Evolutionary conservation across 1,284 basidiomycete species (phyloP).

Genomic region (Boletellus dicymbophilus): DNA sequence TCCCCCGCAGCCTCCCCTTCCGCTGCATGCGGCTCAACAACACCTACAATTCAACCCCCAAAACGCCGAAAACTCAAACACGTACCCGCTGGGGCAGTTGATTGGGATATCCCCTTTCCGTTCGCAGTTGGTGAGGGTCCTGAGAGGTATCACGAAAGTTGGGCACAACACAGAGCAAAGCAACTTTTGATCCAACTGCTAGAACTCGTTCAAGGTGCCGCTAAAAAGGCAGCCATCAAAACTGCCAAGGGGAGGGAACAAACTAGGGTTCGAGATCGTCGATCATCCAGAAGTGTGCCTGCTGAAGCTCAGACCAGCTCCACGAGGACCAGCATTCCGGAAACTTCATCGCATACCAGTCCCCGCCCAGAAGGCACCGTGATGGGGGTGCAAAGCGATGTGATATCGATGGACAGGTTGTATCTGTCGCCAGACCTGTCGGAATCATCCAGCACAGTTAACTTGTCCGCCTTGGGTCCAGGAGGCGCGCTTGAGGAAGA

Average conservation of each 20-base stretch:
- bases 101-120: conserved; percentile 81
- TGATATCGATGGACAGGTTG: background rate
- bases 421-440: conserved; percentile 1
- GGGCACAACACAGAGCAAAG: conserved; percentile 63
- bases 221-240: conserved; percentile 51
- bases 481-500: conserved; percentile 4
- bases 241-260: conserved; percentile 25
- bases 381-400: background rate
- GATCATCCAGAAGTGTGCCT: conserved; percentile 16
- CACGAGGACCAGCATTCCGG: background rate
- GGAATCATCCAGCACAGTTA: background rate
- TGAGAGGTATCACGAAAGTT: conserved; percentile 53
- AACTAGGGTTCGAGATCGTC: background rate
- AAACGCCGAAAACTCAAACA: conserved; percentile 65
- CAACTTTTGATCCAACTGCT: conserved; percentile 63
- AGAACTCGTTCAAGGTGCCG: conserved; percentile 57
- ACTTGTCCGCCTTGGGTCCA: background rate
- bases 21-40: background rate
- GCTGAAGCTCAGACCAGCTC: conserved; percentile 10
- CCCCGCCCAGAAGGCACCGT: background rate
- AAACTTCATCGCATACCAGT: background rate
- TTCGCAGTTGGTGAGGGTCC: conserved; percentile 71
- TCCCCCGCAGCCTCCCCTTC: background rate
- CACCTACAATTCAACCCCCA: conserved; percentile 26
- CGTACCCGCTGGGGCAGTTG: conserved; percentile 73